Conservation (phyloP, 345 rosid species). For the Ailanthus altissimus region DNA sequence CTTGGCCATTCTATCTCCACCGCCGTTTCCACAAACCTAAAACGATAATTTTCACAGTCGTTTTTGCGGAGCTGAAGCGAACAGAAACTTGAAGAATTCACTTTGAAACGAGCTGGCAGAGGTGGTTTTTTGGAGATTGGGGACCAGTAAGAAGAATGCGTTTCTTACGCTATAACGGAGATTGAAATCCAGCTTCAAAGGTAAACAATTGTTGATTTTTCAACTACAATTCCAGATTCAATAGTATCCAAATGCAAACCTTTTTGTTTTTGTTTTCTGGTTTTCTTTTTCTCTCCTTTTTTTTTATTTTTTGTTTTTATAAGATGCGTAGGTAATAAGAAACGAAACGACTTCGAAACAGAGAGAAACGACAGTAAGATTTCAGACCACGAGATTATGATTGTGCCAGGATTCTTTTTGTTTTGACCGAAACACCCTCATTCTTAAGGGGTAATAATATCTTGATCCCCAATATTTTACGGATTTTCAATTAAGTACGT, state of each 20-base stretch:
- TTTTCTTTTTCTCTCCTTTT: background rate
- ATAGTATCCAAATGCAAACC: conserved; percentile 28
- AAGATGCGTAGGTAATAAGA: background rate
- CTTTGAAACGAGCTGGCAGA: conserved; percentile 25
- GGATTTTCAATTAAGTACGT: background rate
- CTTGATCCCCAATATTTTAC: background rate
- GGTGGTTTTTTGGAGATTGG: conserved; percentile 11
- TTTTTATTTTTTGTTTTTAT: too few species aligned
- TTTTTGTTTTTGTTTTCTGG: background rate
- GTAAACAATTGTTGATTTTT: conserved; percentile 32
- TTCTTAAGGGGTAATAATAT: background rate
- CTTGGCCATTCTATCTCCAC: conserved; percentile 54
- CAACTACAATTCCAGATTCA: conserved; percentile 25
- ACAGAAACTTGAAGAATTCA: conserved; percentile 13
- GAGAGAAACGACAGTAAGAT: conserved; percentile 7
- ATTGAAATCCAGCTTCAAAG: conserved; percentile 42
- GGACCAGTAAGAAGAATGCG: conserved; percentile 14
- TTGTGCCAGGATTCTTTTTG: conserved; percentile 6
- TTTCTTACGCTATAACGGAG: conserved; percentile 18
- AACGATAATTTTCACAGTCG: background rate
- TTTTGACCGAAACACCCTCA: conserved; percentile 25
- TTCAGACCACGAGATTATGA: conserved; percentile 21
- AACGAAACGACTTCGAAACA: background rate
- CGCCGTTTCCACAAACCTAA: background rate
- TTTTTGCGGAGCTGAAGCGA: background rate